These are phyloP conservation scores for Tolypocladium ovalisporum DNA, from an alignment of 2,329 filamentous ascomycete species.

Conservation along the genomic window DNA sequence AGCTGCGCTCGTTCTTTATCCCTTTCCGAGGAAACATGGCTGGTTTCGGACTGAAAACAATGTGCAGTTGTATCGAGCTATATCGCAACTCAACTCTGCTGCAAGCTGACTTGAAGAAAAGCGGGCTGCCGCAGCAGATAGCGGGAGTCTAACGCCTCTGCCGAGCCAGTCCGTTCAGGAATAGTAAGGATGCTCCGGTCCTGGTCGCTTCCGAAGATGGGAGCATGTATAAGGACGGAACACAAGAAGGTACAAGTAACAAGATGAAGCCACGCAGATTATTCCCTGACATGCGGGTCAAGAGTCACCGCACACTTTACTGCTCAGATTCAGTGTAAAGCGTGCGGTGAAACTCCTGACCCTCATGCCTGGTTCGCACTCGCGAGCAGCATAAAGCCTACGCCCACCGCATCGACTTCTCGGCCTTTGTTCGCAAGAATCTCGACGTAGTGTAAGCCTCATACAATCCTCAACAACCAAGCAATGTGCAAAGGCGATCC, in stretches of 20 bases:
- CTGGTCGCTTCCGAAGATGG: too few relatives aligned
- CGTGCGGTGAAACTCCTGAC: too few relatives aligned
- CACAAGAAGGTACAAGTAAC: background rate
- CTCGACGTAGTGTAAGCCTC: background rate
- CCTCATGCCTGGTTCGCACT: background rate
- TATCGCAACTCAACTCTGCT: background rate
- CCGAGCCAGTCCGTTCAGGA: background rate
- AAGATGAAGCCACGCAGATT: too few relatives aligned
- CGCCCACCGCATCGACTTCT: background rate
- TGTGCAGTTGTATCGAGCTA: background rate
- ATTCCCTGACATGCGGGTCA: too few relatives aligned
- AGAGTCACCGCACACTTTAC: too few relatives aligned
- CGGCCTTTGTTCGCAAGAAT: background rate
- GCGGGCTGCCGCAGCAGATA: background rate
- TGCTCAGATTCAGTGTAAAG: too few relatives aligned
- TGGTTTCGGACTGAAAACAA: background rate
- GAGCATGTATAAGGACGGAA: background rate
- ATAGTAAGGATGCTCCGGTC: too few relatives aligned
- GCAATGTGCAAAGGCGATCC: conserved; percentile 6
- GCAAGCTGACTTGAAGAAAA: background rate
- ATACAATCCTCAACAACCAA: too few relatives aligned
- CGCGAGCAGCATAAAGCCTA: background rate
- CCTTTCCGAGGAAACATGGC: background rate
- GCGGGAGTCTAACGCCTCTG: background rate
- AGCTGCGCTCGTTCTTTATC: background rate